phyloP scores from a whole-genome alignment of 345 rosid genomes.

The Salix caprea region DNA sequence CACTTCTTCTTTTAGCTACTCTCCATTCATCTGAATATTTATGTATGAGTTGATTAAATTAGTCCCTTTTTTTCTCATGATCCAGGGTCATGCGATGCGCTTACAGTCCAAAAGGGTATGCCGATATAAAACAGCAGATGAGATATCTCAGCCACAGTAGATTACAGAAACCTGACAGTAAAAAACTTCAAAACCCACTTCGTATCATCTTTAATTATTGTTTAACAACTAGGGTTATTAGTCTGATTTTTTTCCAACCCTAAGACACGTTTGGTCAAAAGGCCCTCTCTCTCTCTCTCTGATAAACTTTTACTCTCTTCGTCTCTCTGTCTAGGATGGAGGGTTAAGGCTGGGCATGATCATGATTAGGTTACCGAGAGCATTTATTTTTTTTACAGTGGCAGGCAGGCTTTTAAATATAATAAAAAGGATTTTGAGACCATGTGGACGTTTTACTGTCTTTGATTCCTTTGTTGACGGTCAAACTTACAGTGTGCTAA shows the following conservation, averaged over 20 bases:
- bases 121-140: neutral
- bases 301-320: neutral
- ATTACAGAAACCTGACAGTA: neutral
- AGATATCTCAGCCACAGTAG: neutral
- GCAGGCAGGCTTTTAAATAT: slow-evolving; percentile 22
- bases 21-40: neutral
- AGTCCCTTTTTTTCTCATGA: slow-evolving; percentile 9
- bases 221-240: neutral
- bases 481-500: slow-evolving; percentile 34
- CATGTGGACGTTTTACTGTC: slow-evolving; percentile 43
- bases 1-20: neutral
- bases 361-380: slow-evolving; percentile 42
- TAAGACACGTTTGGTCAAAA: slow-evolving; percentile 29
- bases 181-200: neutral
- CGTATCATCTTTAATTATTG: too few relatives aligned
- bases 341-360: slow-evolving; percentile 26
- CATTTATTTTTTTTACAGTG: slow-evolving; percentile 34
- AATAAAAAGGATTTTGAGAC: slow-evolving; percentile 19
- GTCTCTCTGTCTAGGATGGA: slow-evolving; percentile 15
- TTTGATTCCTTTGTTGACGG: slow-evolving; percentile 49
- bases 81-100: slow-evolving; percentile 3
- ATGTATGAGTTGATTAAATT: neutral
- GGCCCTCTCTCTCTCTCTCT: neutral
- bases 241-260: slow-evolving; percentile 13
- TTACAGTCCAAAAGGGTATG: neutral